Base-by-base conservation (phyloP, 2,329 filamentous ascomycete genomes). In the Diplodia sapinea region DNA sequence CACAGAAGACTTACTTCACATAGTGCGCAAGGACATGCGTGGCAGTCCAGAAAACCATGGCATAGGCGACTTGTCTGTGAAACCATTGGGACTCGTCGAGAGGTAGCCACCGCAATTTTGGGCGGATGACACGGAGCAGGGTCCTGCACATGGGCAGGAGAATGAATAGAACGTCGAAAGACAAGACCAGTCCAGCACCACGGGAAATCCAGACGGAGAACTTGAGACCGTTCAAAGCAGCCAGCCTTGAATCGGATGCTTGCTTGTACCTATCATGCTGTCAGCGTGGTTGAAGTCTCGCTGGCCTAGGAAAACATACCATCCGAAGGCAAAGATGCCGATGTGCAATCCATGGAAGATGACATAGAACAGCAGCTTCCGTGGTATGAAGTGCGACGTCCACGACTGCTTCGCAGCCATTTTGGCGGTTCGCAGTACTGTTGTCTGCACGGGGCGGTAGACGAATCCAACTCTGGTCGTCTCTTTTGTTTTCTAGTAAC, bases 51-150 rank as follows among this genome's bases (percentile, higher is more conserved):
- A 97, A 76, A 3, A 98, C 84, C 82, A 98, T 83, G 1, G 93
- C 85, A 77, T 99, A 99, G 20, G 95, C 94, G 52, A 96, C 87
- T 79, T 99, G 95, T 71, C 94, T 87, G 82, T 99, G 95, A 80
- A 99, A 96, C 93, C 93, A 99, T 72, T 94, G 86, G 69, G 93
- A 96, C 82, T 99, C 95, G 75, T 99, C 95, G n/a, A 99, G 85
- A 5, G 95, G 95, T 13, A 98, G 78, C 83, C 91, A 97, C 79
- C 88, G 87, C 71, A 97, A 81, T 83, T 96, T 96, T 31, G 95
- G 95, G 71, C 95, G 88, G 67, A 98, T 79, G 76, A 88, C 91
- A 77, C 92, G 88, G 76, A 99, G 86, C 38, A 98, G 82, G 69
- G 94, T 98, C 72, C 95, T 87, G 83, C 94, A 99, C 84, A 99